Evolutionary conservation across 2,329 filamentous ascomycete species (phyloP).

Genomic region (Neonectria hederae): DNA sequence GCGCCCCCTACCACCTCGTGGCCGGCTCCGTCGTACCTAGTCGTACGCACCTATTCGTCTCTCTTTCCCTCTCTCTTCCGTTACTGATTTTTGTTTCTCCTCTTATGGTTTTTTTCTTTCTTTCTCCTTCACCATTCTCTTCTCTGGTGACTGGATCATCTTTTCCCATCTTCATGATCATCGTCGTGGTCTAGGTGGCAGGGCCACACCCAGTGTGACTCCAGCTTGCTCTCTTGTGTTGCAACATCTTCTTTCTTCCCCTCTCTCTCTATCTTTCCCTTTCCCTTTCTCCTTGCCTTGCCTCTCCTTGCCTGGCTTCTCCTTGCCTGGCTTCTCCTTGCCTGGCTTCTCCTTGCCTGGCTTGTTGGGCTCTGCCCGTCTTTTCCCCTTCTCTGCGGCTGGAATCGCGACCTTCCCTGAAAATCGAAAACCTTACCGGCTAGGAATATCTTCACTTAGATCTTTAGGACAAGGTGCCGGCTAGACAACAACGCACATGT

Average conservation of each 20-base stretch:
- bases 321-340: slow-evolving; percentile 16
- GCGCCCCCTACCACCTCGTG: slow-evolving; percentile 24
- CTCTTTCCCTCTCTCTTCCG: slow-evolving; percentile 28
- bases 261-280: not conserved
- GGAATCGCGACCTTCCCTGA: slow-evolving; percentile 49
- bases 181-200: slow-evolving; percentile 38
- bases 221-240: slow-evolving; percentile 26
- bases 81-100: slow-evolving; percentile 8
- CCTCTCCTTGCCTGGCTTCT: not conserved
- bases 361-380: slow-evolving; percentile 25
- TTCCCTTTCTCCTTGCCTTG: not conserved
- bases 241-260: slow-evolving; percentile 15
- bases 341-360: slow-evolving; percentile 15
- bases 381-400: slow-evolving; percentile 34
- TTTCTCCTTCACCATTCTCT: slow-evolving; percentile 3
- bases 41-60: slow-evolving; percentile 26
- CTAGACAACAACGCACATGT: slow-evolving; percentile 13
- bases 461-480: slow-evolving; percentile 50
- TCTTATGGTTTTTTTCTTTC: not conserved
- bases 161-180: slow-evolving; percentile 38
- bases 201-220: slow-evolving; percentile 36
- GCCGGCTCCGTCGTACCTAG: slow-evolving; percentile 15
- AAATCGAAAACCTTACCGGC: slow-evolving; percentile 52
- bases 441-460: slow-evolving; percentile 60
- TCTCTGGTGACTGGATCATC: slow-evolving; percentile 38